A percentile compares a stretch with the other conserved stretches of the same genome.
Evolutionary conservation across 495 filamentous ascomycete species (phyloP).

Genomic region (Hypoxylon cercidicola): DNA sequence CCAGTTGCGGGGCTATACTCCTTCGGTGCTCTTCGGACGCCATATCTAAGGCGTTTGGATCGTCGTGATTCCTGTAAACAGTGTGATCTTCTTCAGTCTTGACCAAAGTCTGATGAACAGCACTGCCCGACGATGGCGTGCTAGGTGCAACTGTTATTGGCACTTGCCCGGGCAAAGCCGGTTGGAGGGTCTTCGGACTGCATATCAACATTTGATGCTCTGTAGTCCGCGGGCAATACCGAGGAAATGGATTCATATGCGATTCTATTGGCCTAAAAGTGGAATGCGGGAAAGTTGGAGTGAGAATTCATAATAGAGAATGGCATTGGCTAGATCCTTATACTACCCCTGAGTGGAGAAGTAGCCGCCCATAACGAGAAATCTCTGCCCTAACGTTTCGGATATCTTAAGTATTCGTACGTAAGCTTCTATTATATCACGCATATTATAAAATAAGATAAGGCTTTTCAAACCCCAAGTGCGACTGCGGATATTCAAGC

Average conservation of each 20-base stretch:
- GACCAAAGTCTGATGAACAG: background rate
- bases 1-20: too few species aligned
- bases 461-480: too few species aligned
- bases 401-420: too few species aligned
- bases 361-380: too few species aligned
- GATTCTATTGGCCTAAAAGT: background rate
- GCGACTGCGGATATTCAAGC: too few species aligned
- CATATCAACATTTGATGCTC: background rate
- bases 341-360: too few species aligned
- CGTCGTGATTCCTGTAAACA: background rate
- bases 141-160: background rate
- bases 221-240: background rate
- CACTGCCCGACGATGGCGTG: background rate
- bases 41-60: background rate
- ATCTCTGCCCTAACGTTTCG: too few species aligned
- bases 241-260: background rate
- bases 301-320: too few species aligned
- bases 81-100: background rate
- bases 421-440: too few species aligned
- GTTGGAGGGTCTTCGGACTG: background rate
- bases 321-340: too few species aligned
- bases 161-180: background rate
- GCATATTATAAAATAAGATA: too few species aligned
- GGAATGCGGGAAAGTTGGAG: too few species aligned
- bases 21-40: background rate